A percentile compares a stretch with the other conserved stretches of the same genome.
phyloP scores from a whole-genome alignment of 148 eudicot species.

The Vaccinium vitisidaea region DNA sequence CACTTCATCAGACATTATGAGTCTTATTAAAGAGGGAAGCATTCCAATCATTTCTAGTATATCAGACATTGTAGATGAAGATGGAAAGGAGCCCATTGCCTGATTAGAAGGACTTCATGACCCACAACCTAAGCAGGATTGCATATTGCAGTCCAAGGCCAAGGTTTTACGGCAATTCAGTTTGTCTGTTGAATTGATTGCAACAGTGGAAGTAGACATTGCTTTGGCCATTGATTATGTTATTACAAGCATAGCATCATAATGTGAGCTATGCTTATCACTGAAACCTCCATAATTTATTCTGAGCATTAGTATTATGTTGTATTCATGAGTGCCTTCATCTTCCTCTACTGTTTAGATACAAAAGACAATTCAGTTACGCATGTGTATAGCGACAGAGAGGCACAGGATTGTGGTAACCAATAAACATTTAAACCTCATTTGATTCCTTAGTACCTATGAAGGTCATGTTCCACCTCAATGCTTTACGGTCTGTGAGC shows the following conservation, averaged over 20 bases:
- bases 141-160: background rate
- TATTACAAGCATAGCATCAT: background rate
- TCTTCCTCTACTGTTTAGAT: background rate
- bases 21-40: conserved; percentile 42
- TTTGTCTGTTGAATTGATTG: background rate
- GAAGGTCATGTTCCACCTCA: background rate
- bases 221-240: background rate
- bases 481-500: background rate
- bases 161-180: background rate
- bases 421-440: background rate
- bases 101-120: background rate
- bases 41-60: conserved; percentile 26
- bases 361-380: background rate
- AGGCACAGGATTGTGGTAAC: background rate
- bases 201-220: background rate
- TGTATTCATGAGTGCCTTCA: background rate
- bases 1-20: conserved; percentile 35
- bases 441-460: background rate
- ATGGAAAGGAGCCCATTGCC: background rate
- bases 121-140: background rate
- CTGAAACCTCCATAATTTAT: background rate
- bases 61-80: conserved; percentile 7
- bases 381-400: background rate
- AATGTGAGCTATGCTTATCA: background rate
- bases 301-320: background rate